Evolutionary conservation across 1,284 basidiomycete species (phyloP), one percentile per base, ranked within the genome.

Genomic region (Apiotrichum montevideense): DNA sequence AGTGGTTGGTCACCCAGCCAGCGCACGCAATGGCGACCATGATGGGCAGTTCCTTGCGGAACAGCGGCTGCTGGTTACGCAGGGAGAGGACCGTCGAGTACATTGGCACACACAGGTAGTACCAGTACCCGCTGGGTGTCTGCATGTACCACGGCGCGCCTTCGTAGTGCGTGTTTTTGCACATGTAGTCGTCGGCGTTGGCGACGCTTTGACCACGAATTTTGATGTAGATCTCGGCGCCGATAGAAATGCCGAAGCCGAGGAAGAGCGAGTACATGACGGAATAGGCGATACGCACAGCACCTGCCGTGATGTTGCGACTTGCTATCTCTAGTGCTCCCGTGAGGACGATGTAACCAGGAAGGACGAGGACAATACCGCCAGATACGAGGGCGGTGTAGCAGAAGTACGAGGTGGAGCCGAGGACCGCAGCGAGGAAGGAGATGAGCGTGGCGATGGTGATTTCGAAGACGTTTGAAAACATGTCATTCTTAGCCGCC

Each of bases 291-390:
- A 94, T 79, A 42, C 90, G 83, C 40, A 94, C 90, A 29, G 88
- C 86, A n/a, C 90, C 88, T 0, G 87, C 82, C 15, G 90, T 84
- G 66, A 93, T 86, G 62, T 87, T 87, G 46, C 87, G 63, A 9
- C 68, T 68, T 66, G 84, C 85, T 39, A 94, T 79, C 73, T 95
- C 93, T 46, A 95, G 83, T 29, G 87, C 83, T 44, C 89, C 90
- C 61, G 81, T 85, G 9, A 90, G 79, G 13, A 91, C 87, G 64
- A 90, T 87, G 69, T 88, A 90, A 46, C 89, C 67, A 88, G 92
- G 61, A 4, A 95, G 80, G 66, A 95, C 95, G 52, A 93, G 81
- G 4, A 94, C 90, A 58, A 94, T 86, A 4, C 89, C 87, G n/a
- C 84, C 83, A 4, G 88, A 90, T 0, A 89, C 87, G 55, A 95